Conservation (phyloP, 2,329 filamentous ascomycete genomes). For the Dendrostoma leiphaemia region DNA sequence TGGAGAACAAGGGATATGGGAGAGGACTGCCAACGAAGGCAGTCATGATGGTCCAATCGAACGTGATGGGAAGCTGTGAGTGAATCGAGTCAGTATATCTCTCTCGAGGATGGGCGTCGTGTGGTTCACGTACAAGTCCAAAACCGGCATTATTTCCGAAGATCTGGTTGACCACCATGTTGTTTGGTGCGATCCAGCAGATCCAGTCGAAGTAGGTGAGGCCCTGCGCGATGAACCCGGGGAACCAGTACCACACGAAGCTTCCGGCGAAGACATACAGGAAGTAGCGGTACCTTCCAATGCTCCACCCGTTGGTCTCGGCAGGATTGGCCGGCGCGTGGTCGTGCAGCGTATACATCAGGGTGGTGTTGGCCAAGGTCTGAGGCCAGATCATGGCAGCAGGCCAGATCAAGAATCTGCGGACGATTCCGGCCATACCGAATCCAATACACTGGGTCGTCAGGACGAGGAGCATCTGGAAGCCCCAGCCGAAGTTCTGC, state of each 20-base stretch:
- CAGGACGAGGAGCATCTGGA: conserved; percentile 58
- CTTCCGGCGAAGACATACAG: conserved; percentile 7
- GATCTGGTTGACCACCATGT: conserved; percentile 15
- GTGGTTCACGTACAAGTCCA: conserved; percentile 1
- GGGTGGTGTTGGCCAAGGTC: conserved; percentile 57
- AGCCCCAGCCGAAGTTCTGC: conserved; percentile 54
- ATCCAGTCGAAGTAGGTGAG: conserved; percentile 17
- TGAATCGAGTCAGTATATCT: not conserved
- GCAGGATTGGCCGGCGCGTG: conserved; percentile 44
- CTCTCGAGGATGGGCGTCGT: not conserved
- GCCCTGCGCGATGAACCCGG: conserved; percentile 11
- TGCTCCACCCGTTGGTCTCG: conserved; percentile 10
- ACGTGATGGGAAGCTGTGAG: conserved; percentile 12
- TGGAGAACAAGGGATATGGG: conserved; percentile 11
- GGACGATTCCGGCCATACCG: conserved; percentile 57
- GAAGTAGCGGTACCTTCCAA: conserved; percentile 13
- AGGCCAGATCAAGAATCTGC: conserved; percentile 59
- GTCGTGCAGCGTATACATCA: conserved; percentile 67
- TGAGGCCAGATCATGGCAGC: conserved; percentile 66
- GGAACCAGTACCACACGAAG: conserved; percentile 16
- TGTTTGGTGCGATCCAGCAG: conserved; percentile 14
- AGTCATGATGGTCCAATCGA: conserved; percentile 17
- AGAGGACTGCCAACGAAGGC: conserved; percentile 12
- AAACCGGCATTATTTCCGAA: conserved; percentile 13
- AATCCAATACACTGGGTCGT: conserved; percentile 61